Evolutionary conservation across 176 grass and related monocot species (phyloP).

Genomic region (Eremochloa ophiuroides): DNA sequence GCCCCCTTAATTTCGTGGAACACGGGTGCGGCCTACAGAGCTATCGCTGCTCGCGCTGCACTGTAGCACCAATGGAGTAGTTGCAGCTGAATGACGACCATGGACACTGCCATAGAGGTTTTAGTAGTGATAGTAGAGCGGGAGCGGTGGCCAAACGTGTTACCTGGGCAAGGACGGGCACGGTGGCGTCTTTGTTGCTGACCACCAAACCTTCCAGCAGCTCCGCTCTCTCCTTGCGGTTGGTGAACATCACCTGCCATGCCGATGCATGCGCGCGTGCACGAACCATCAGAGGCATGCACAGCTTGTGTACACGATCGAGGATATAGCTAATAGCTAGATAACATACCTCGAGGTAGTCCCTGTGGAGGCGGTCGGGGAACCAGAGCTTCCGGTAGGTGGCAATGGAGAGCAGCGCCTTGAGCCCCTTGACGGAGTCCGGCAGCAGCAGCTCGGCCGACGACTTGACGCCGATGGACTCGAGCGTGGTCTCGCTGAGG

Average conservation of each 20-base stretch:
- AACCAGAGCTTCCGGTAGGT: conserved; percentile 71
- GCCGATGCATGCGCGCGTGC: neutral
- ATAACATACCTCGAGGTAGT: conserved; percentile 52
- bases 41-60: too few relatives aligned
- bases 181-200: conserved; percentile 69
- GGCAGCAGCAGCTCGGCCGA: conserved; percentile 76
- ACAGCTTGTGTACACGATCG: too few relatives aligned
- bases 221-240: conserved; percentile 82
- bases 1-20: neutral
- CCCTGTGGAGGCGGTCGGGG: conserved; percentile 58
- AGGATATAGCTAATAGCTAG: too few relatives aligned
- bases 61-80: too few relatives aligned
- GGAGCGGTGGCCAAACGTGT: conserved; percentile 39
- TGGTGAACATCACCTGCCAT: conserved; percentile 67
- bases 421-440: conserved; percentile 76
- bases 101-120: too few relatives aligned
- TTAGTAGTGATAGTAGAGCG: neutral
- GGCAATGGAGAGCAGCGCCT: conserved; percentile 68
- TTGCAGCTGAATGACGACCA: too few relatives aligned
- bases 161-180: conserved; percentile 63
- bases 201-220: conserved; percentile 80
- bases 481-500: conserved; percentile 44
- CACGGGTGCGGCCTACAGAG: too few relatives aligned
- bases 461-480: conserved; percentile 64
- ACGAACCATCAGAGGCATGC: neutral